Percentiles rank a stretch among this genome's conserved stretches.
Conservation (phyloP, 345 rosid genomes). For the Syzygium oleosum region DNA sequence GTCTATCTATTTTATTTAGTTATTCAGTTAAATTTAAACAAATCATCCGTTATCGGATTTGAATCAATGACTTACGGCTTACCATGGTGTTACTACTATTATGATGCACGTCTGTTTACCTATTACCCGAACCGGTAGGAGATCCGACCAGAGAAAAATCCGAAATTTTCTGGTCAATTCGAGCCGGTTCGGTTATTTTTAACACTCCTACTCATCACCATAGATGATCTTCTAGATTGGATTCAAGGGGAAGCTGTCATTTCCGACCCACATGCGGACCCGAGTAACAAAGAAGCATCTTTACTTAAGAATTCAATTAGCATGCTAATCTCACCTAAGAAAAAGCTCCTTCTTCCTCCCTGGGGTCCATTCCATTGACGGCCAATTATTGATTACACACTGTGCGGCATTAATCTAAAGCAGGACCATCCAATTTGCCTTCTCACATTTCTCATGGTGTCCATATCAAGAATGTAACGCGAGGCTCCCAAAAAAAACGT, state of each 20-base stretch:
- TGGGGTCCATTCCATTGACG: background rate
- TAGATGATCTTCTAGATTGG: background rate
- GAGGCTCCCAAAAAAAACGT: background rate
- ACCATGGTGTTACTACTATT: background rate
- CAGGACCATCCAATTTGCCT: background rate
- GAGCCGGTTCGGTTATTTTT: background rate
- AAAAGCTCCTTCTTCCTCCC: background rate
- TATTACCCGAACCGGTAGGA: background rate
- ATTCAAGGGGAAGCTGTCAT: background rate
- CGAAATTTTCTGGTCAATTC: background rate
- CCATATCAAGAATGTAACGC: background rate
- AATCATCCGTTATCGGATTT: too few species aligned
- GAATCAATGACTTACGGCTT: too few species aligned
- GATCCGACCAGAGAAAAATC: background rate
- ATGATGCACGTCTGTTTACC: background rate
- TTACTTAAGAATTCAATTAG: too few species aligned
- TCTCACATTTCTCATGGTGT: background rate
- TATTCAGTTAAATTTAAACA: too few species aligned
- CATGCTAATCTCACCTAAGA: background rate
- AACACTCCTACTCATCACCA: background rate
- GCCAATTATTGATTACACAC: background rate
- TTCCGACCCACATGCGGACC: background rate
- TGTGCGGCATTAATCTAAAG: background rate
- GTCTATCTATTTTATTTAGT: too few species aligned
- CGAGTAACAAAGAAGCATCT: background rate